Evolutionary conservation across 441 rosid species (phyloP).

Genomic region (Erodium trifolium): DNA sequence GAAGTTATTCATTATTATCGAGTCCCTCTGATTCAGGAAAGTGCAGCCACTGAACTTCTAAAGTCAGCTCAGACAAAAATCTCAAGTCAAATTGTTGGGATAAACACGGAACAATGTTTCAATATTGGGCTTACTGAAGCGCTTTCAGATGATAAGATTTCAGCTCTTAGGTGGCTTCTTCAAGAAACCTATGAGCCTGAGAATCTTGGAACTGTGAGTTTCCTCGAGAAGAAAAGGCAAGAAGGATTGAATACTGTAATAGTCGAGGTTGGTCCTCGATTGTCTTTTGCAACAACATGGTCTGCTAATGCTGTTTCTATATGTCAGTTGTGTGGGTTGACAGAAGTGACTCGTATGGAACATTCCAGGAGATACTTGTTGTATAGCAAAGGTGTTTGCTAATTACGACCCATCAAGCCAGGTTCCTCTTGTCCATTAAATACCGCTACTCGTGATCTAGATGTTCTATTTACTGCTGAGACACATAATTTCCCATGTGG

Average conservation of each 20-base stretch:
- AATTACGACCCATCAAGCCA: slow-evolving; percentile 63
- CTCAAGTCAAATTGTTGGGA: slow-evolving; percentile 54
- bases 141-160: slow-evolving; percentile 34
- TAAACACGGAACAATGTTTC: slow-evolving; percentile 81
- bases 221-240: slow-evolving; percentile 65
- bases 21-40: slow-evolving; percentile 67
- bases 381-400: slow-evolving; percentile 40
- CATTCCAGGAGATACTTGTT: slow-evolving; percentile 78
- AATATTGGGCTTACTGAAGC: slow-evolving; percentile 42
- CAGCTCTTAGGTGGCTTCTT: slow-evolving; percentile 69
- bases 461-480: slow-evolving; percentile 86
- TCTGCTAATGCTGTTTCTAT: slow-evolving; percentile 87
- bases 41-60: slow-evolving; percentile 56
- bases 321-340: slow-evolving; percentile 60
- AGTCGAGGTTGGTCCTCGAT: slow-evolving; percentile 80
- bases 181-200: slow-evolving; percentile 90
- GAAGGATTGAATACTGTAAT: slow-evolving; percentile 51
- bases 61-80: slow-evolving; percentile 56
- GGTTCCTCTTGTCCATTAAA: slow-evolving; percentile 54
- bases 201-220: slow-evolving; percentile 63
- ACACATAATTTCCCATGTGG: slow-evolving; percentile 98
- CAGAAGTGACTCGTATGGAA: slow-evolving; percentile 71
- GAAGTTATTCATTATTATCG: slow-evolving; percentile 72
- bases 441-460: slow-evolving; percentile 44
- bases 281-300: slow-evolving; percentile 97